Evolutionary conservation across 768 basidiomycete species (phyloP).

Genomic region (Leccinum rimulosum): DNA sequence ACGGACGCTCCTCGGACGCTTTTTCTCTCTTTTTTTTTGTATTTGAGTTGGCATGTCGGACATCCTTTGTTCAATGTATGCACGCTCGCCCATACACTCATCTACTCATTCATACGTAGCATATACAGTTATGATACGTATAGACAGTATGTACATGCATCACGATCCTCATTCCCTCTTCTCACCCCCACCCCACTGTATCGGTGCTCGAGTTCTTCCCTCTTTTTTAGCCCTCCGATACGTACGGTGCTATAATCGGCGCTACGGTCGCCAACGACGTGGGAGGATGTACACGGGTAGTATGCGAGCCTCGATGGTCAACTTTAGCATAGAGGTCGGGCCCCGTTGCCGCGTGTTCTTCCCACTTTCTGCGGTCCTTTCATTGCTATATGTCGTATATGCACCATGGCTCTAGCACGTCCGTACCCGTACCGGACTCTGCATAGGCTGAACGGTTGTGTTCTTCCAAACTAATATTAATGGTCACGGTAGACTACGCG

Average conservation of each 20-base stretch:
- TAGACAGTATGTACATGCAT: not conserved
- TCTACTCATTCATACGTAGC: not conserved
- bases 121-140: not conserved
- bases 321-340: not conserved
- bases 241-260: too few relatives aligned
- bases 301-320: not conserved
- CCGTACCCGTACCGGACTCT: too few relatives aligned
- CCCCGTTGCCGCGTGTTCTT: not conserved
- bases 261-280: not conserved
- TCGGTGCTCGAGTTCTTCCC: too few relatives aligned
- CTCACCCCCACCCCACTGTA: not conserved
- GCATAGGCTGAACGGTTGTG: too few relatives aligned
- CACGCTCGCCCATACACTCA: too few relatives aligned
- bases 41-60: not conserved
- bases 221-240: too few relatives aligned
- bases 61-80: not conserved
- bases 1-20: not conserved
- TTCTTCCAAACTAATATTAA: too few relatives aligned
- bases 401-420: too few relatives aligned
- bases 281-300: not conserved
- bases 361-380: not conserved
- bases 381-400: too few relatives aligned
- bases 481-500: too few relatives aligned
- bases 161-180: not conserved
- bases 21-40: not conserved